These are phyloP conservation scores for Gigaspora rosea DNA, from an alignment of 192 early-diverging fungal genomes.

Conservation along the genomic window DNA sequence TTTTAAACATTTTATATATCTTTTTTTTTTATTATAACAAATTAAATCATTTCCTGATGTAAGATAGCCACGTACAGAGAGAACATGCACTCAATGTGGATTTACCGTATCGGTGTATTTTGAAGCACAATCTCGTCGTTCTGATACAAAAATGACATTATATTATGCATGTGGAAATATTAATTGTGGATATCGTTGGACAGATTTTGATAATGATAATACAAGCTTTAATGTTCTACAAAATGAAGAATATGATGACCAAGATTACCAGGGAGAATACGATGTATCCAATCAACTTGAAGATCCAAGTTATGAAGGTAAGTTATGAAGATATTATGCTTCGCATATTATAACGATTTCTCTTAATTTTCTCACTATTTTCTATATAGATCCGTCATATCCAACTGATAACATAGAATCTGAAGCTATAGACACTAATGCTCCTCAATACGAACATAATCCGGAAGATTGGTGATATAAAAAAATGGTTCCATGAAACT, in stretches of 20 bases:
- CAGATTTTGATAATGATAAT: not conserved
- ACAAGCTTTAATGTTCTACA: not conserved
- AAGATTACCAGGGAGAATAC: too few relatives aligned
- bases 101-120: conserved; percentile 72
- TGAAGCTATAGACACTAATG: too few relatives aligned
- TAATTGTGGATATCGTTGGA: conserved; percentile 73
- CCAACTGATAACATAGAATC: too few relatives aligned
- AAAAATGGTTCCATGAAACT: too few relatives aligned
- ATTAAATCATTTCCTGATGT: not conserved
- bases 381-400: too few relatives aligned
- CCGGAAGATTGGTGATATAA: too few relatives aligned
- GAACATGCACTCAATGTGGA: conserved; percentile 62
- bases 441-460: too few relatives aligned
- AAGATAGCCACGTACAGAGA: conserved; percentile 61
- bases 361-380: too few relatives aligned
- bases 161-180: conserved; percentile 77
- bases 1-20: not conserved
- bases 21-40: not conserved
- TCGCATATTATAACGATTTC: too few relatives aligned
- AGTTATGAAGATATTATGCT: too few relatives aligned
- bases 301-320: too few relatives aligned
- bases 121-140: conserved; percentile 59
- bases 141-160: conserved; percentile 74
- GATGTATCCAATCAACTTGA: too few relatives aligned
- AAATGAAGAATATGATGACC: not conserved